A percentile compares a stretch with the other conserved stretches of the same genome.
phyloP scores from a whole-genome alignment of 1,284 basidiomycete species.

The Ceratobasidium sp. region DNA sequence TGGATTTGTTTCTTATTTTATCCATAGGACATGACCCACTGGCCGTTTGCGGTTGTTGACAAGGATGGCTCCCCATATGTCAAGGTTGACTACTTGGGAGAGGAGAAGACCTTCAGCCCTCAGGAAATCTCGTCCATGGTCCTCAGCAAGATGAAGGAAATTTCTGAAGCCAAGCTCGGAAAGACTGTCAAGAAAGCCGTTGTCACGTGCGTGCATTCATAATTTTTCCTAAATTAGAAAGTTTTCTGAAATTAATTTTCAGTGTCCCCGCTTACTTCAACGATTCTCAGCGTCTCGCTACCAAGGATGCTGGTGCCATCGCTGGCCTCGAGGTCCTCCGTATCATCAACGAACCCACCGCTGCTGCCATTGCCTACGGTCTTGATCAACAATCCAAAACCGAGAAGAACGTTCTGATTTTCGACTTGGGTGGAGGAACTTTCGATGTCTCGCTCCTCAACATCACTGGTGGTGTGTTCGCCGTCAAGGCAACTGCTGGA shows the following conservation, averaged over 20 bases:
- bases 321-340: slow-evolving; percentile 73
- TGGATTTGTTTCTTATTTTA: slow-evolving; percentile 34
- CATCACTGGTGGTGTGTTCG: slow-evolving; percentile 71
- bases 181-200: slow-evolving; percentile 73
- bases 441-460: slow-evolving; percentile 74
- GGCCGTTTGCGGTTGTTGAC: slow-evolving; percentile 69
- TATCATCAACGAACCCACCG: slow-evolving; percentile 73
- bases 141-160: slow-evolving; percentile 97
- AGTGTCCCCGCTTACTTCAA: slow-evolving; percentile 80
- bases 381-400: slow-evolving; percentile 80
- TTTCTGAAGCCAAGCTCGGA: slow-evolving; percentile 70
- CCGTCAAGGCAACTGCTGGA: slow-evolving; percentile 70
- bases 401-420: slow-evolving; percentile 99
- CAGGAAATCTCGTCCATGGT: slow-evolving; percentile 97
- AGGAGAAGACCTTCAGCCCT: slow-evolving; percentile 68
- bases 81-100: slow-evolving; percentile 64
- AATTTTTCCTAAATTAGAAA: slow-evolving; percentile 50
- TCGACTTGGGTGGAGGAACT: slow-evolving; percentile 96
- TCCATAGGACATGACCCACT: slow-evolving; percentile 83
- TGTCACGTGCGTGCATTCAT: slow-evolving; percentile 59
- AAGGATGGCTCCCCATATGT: slow-evolving; percentile 66
- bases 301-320: slow-evolving; percentile 70
- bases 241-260: slow-evolving; percentile 44
- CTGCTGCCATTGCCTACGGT: slow-evolving; percentile 65
- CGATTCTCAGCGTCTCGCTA: slow-evolving; percentile 73